Evolutionary conservation across 2,329 filamentous ascomycete genomes (phyloP).

Genomic region (Phialocephala sp.): DNA sequence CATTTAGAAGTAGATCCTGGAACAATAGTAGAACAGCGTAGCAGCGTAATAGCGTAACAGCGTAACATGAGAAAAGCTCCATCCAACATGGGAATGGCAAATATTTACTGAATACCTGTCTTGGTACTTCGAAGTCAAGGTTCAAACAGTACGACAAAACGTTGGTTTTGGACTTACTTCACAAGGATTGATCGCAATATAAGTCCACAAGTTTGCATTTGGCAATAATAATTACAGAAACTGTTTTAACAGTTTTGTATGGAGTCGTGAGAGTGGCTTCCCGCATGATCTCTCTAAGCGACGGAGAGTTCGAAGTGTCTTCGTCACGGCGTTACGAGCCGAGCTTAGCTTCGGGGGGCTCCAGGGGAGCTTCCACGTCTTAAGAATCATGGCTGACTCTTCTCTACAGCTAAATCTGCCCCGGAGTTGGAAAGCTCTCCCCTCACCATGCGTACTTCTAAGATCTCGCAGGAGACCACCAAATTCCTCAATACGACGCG

Average conservation of each 20-base stretch:
- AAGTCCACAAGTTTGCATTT: slow-evolving; percentile 4
- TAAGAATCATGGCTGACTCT: slow-evolving; percentile 5
- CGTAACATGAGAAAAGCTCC: background rate
- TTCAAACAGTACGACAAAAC: background rate
- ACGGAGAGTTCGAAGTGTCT: slow-evolving; percentile 9
- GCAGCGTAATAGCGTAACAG: background rate
- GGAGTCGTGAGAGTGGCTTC: background rate
- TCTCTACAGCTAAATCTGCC: slow-evolving; percentile 10
- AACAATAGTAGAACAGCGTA: background rate
- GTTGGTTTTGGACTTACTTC: background rate
- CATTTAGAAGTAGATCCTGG: no score
- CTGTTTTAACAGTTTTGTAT: background rate
- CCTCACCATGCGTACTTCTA: slow-evolving; percentile 51
- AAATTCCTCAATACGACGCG: slow-evolving; percentile 58
- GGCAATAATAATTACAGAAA: background rate
- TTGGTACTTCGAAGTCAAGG: background rate
- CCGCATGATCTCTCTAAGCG: background rate
- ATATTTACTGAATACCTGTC: no score
- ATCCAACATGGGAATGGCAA: no score
- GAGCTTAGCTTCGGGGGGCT: slow-evolving; percentile 21
- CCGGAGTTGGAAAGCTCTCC: background rate
- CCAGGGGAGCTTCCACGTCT: background rate
- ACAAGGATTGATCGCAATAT: background rate
- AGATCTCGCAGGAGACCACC: slow-evolving; percentile 62
- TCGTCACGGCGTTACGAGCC: slow-evolving; percentile 23